A percentile compares a stretch with the other conserved stretches of the same genome.
These are phyloP conservation scores for Metroxylon sagu DNA, from an alignment of 176 grass and related monocot species.

Conservation along the genomic window DNA sequence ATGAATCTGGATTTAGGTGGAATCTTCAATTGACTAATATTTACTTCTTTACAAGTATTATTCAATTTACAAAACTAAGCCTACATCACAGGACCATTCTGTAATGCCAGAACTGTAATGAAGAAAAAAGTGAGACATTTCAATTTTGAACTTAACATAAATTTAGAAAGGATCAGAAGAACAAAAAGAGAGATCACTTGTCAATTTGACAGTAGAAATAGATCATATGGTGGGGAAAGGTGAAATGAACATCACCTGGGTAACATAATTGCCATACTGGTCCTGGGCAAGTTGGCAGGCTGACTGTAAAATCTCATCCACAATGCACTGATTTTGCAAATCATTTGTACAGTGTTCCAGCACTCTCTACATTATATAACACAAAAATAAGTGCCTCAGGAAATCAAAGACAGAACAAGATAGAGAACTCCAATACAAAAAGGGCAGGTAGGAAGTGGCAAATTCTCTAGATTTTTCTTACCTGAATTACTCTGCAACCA, in stretches of 20 bases:
- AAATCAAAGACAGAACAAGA: neutral
- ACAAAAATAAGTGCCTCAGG: neutral
- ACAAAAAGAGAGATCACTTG: too few relatives aligned
- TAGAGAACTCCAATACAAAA: neutral
- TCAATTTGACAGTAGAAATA: too few relatives aligned
- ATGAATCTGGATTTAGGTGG: too few relatives aligned
- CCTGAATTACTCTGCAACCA: constrained; percentile 98
- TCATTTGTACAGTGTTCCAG: constrained; percentile 79
- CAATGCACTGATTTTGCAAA: constrained; percentile 80
- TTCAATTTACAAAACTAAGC: too few relatives aligned
- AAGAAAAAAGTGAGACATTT: too few relatives aligned
- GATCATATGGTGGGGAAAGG: too few relatives aligned
- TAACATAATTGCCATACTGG: constrained; percentile 99
- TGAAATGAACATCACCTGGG: constrained; percentile 43
- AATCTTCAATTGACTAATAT: too few relatives aligned
- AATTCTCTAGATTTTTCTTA: constrained; percentile 18
- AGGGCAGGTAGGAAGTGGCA: neutral
- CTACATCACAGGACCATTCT: too few relatives aligned
- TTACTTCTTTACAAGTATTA: too few relatives aligned
- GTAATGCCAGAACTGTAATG: too few relatives aligned
- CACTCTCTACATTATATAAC: constrained; percentile 49
- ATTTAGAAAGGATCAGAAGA: too few relatives aligned
- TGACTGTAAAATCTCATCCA: constrained; percentile 93
- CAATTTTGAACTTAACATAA: too few relatives aligned
- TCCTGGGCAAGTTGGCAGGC: constrained; percentile 84